A percentile compares a stretch with the other conserved stretches of the same genome.
Conservation (phyloP, 2,329 filamentous ascomycete genomes). For the Stemphylium beticola region DNA sequence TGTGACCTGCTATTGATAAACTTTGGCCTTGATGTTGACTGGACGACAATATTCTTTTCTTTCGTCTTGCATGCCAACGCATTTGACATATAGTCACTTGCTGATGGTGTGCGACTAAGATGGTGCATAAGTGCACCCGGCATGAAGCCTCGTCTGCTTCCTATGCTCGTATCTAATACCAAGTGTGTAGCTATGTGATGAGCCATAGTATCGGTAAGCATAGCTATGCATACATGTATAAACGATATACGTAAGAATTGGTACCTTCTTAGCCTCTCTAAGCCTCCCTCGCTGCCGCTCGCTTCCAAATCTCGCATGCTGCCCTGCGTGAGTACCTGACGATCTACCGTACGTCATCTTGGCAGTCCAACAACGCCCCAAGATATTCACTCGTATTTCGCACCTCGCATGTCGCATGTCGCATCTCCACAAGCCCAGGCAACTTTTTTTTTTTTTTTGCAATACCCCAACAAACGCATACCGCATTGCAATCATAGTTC, state of each 20-base stretch:
- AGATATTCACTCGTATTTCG: background rate
- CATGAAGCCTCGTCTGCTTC: background rate
- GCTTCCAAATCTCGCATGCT: background rate
- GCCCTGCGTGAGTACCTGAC: background rate
- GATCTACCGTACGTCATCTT: background rate
- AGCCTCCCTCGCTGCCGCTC: too few relatives aligned
- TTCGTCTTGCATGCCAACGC: background rate
- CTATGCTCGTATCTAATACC: too few relatives aligned
- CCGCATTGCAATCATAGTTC: background rate
- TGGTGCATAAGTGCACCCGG: too few relatives aligned
- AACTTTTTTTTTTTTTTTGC: background rate
- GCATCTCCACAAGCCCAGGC: background rate
- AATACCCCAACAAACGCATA: background rate
- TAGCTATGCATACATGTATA: too few relatives aligned
- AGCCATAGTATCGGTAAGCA: too few relatives aligned
- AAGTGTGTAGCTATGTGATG: too few relatives aligned
- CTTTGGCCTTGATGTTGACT: too few relatives aligned
- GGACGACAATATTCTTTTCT: background rate
- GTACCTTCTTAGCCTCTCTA: too few relatives aligned
- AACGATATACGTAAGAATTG: too few relatives aligned
- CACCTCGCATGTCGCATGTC: too few relatives aligned
- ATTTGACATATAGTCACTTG: background rate
- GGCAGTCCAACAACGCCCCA: constrained; percentile 3
- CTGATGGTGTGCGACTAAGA: background rate
- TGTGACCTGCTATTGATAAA: background rate